A percentile compares a stretch with the other conserved stretches of the same genome.
These are phyloP conservation scores for Schoenoplectus tabernaemontani DNA, from an alignment of 202 grass and related monocot species.

Conservation along the genomic window DNA sequence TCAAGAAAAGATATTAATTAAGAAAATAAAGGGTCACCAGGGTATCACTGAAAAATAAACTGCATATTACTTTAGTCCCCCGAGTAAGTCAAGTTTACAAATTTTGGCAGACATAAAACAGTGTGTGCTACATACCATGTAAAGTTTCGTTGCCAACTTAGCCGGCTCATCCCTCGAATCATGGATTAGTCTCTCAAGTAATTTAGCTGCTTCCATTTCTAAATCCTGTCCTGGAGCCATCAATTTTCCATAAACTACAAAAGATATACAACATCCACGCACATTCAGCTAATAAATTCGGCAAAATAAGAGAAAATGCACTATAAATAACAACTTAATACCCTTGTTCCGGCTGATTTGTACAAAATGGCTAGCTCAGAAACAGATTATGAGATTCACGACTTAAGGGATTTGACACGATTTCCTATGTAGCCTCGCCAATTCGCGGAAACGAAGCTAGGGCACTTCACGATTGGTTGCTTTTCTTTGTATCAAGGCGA, in stretches of 20 bases:
- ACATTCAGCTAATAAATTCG: neutral
- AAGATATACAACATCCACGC: neutral
- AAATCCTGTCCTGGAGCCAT: constrained; percentile 94
- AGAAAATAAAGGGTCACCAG: neutral
- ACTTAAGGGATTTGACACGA: neutral
- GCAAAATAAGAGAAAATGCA: neutral
- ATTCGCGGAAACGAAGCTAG: neutral
- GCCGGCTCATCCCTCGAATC: constrained; percentile 95
- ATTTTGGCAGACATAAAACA: neutral
- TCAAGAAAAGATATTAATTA: neutral
- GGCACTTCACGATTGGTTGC: neutral
- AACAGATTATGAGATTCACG: neutral
- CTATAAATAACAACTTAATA: neutral
- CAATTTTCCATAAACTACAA: constrained; percentile 12
- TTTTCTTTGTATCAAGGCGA: neutral
- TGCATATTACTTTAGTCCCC: neutral
- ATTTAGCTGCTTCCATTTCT: constrained; percentile 92
- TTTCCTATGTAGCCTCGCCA: neutral
- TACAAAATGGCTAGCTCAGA: neutral
- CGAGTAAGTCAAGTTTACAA: neutral
- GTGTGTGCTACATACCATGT: constrained; percentile 54
- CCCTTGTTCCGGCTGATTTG: neutral
- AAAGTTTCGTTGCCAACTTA: constrained; percentile 97
- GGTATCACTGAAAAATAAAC: neutral
- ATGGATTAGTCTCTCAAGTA: constrained; percentile 96